A percentile compares a stretch with the other conserved stretches of the same genome.
Conservation (phyloP, 2,329 filamentous ascomycete species). For the Alternaria burnsii region DNA sequence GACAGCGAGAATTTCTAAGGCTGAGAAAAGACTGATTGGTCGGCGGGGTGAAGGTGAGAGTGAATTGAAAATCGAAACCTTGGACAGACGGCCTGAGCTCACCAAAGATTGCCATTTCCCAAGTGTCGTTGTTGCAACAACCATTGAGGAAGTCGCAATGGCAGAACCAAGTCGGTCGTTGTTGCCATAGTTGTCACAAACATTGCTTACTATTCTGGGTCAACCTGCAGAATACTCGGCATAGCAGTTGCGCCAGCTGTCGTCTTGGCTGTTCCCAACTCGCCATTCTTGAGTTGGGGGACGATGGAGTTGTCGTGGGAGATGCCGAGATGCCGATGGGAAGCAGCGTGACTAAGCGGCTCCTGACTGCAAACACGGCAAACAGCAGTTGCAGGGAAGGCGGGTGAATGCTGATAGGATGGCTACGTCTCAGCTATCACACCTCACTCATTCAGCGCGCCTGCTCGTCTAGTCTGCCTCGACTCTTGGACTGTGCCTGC, state of each 20-base stretch:
- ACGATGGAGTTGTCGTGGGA: neutral
- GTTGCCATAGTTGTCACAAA: neutral
- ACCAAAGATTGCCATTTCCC: neutral
- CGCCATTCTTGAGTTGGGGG: neutral
- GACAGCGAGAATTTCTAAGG: too few relatives aligned
- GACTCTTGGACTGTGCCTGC: conserved; percentile 36
- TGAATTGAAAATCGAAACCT: neutral
- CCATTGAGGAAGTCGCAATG: neutral
- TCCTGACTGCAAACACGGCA: conserved; percentile 15
- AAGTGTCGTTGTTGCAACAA: neutral
- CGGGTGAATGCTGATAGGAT: conserved; percentile 11
- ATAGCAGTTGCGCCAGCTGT: neutral
- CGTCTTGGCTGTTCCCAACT: neutral
- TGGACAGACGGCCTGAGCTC: neutral
- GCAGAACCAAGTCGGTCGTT: neutral
- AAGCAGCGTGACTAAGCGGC: conserved; percentile 6
- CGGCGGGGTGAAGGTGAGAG: neutral
- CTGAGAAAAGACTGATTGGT: neutral
- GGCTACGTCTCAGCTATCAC: conserved; percentile 14
- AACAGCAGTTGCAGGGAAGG: conserved; percentile 17
- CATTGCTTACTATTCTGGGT: neutral
- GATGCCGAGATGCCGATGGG: neutral
- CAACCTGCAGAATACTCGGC: neutral
- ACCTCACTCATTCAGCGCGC: conserved; percentile 25
- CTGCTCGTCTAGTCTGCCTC: conserved; percentile 23